Base-by-base conservation (phyloP, 1,284 basidiomycete species). In the Papiliotrema terrestris region DNA sequence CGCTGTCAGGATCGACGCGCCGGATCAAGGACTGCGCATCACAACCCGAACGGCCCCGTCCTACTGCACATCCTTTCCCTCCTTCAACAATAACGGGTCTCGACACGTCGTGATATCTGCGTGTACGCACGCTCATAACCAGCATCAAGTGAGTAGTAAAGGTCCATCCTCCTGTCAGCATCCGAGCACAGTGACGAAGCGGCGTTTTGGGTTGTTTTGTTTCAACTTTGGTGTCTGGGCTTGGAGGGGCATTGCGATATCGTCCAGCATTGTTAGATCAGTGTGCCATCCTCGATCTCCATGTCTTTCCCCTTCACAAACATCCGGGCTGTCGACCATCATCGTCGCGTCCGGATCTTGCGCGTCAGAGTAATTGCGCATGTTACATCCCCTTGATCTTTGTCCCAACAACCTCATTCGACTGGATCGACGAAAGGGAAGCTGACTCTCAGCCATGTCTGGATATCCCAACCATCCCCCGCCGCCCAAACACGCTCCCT, bases 401-500 rank as follows among this genome's bases (percentile, higher is more conserved):
- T 32, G 6, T 32, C 11, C 11, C 29, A 15, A 11, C 32, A 14
- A 46, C 17, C 44, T 29, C 23, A 15, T 46, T 32, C 29, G 17
- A 6, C 23, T 32, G 29, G 29, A 13, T 23, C 26, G 23, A 29
- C 46, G 46, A n/a, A 9, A 3, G 8, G 37, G 19, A 35, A 29
- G 45, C 46, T 49, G 35, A 49, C 36, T 3, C 36, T 38, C 26
- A 41, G 39, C 39, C 51, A 68, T 69, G 67, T 66, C 67, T 32
- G 29, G 29, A 32, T 68, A 67, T 51, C 63, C 60, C 44, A 56
- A 67, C 14, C 57, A 59, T 8, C 68, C 66, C 43, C 67, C 64
- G 32, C 58, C 55, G 11, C 67, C 67, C n/a, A 71, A 69, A 50
- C 65, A 69, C 49, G 51, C 63, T 47, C 51, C 62, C 23, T 66